Conservation (phyloP, 2,329 filamentous ascomycete genomes). For the Stachybotrys elegans region DNA sequence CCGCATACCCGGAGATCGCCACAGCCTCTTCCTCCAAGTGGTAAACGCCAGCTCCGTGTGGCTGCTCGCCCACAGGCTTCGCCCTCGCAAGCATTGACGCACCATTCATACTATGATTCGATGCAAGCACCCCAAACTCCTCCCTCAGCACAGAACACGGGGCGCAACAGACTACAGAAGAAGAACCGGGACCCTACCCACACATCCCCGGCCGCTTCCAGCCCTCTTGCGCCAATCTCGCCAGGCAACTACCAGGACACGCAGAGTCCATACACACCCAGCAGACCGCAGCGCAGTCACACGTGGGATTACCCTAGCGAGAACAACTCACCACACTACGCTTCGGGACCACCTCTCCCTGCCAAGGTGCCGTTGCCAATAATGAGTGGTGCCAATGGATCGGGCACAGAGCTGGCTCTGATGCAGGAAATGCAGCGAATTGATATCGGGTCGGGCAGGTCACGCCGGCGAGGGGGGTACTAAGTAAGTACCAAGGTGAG, state of each 20-base stretch:
- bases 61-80: slow-evolving; percentile 46
- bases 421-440: slow-evolving; percentile 67
- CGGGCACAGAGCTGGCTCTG: slow-evolving; percentile 51
- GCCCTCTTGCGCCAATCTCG: slow-evolving; percentile 49
- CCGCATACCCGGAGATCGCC: slow-evolving; percentile 39
- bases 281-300: slow-evolving; percentile 36
- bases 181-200: slow-evolving; percentile 44
- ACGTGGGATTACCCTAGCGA: slow-evolving; percentile 51
- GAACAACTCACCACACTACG: slow-evolving; percentile 41
- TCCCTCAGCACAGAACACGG: slow-evolving; percentile 27
- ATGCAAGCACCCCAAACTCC: slow-evolving; percentile 26
- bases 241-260: slow-evolving; percentile 46
- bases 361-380: slow-evolving; percentile 60
- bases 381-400: slow-evolving; percentile 40
- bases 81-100: slow-evolving; percentile 24
- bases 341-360: slow-evolving; percentile 53
- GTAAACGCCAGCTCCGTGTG: slow-evolving; percentile 48
- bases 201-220: slow-evolving; percentile 31
- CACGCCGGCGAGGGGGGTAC: slow-evolving; percentile 44
- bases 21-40: slow-evolving; percentile 44
- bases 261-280: slow-evolving; percentile 26
- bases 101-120: no score
- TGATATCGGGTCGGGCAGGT: slow-evolving; percentile 58
- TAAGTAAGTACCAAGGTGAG: slow-evolving; percentile 20
- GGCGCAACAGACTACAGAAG: slow-evolving; percentile 61